Conservation (phyloP, 176 grass and related monocot species). For the Cenchrus fungigraminus region DNA sequence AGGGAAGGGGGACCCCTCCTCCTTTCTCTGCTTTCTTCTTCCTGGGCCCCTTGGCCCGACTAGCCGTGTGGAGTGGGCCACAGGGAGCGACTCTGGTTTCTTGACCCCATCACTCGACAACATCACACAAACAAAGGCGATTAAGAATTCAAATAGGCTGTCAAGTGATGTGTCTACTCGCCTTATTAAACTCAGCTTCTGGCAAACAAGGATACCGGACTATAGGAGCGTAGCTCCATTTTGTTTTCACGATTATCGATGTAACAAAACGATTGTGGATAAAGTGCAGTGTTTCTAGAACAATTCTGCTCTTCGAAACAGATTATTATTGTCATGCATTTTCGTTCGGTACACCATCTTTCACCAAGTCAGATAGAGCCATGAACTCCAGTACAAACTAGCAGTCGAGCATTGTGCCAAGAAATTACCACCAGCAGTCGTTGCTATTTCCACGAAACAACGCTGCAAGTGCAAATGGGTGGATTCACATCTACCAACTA, state of each 20-base stretch:
- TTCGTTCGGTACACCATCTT: background rate
- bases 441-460: background rate
- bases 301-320: background rate
- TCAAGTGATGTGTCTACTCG: background rate
- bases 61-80: slow-evolving; percentile 33
- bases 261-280: background rate
- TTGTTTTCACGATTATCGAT: background rate
- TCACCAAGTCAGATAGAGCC: background rate
- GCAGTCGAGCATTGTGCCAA: background rate
- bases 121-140: background rate
- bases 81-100: background rate
- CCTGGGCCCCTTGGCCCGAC: slow-evolving; percentile 9
- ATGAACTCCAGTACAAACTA: background rate
- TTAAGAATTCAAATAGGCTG: slow-evolving; percentile 26
- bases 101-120: background rate
- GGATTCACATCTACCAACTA: background rate
- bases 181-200: slow-evolving; percentile 4
- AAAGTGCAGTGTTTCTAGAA: background rate
- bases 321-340: background rate
- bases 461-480: background rate
- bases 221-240: background rate
- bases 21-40: slow-evolving; percentile 22
- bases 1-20: background rate
- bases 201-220: background rate
- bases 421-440: background rate